Conservation (phyloP, 169 alveolate genomes). For the Plasmodium vinckei region DNA sequence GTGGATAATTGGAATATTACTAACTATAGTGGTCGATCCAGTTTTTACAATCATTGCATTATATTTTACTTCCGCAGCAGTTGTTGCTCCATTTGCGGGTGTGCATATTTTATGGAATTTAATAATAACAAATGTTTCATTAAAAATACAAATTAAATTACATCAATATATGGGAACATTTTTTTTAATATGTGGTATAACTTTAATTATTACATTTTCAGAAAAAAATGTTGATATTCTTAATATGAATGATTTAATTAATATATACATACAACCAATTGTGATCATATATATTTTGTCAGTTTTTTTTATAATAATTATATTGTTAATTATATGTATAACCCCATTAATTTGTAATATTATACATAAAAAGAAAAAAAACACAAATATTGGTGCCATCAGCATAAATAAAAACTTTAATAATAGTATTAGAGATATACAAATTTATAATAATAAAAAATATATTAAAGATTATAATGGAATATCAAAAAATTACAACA, state of each 20-base stretch:
- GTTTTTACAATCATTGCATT: conserved; percentile 26
- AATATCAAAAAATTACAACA: too few species aligned
- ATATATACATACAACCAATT: conserved; percentile 38
- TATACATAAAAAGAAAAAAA: conserved; percentile 1
- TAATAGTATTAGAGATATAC: too few species aligned
- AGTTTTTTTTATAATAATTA: conserved; percentile 13
- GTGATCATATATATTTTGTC: conserved; percentile 19
- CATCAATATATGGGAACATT: conserved; percentile 70
- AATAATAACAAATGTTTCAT: conserved; percentile 45
- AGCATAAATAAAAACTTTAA: too few species aligned
- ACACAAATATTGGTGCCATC: not conserved
- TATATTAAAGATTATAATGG: too few species aligned
- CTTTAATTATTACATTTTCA: conserved; percentile 46
- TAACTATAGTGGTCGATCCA: conserved; percentile 52
- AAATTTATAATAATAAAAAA: too few species aligned
- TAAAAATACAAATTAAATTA: conserved; percentile 43
- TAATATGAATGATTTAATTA: conserved; percentile 42
- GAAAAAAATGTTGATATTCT: conserved; percentile 53
- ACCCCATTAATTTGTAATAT: conserved; percentile 19
- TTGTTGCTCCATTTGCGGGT: conserved; percentile 69
- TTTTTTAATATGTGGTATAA: conserved; percentile 57
- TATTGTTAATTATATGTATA: conserved; percentile 24
- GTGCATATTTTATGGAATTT: conserved; percentile 70
- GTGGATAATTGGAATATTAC: conserved; percentile 42
- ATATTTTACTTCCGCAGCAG: conserved; percentile 69